phyloP scores from a whole-genome alignment of 257 asterid species.

The Avicennia marina region DNA sequence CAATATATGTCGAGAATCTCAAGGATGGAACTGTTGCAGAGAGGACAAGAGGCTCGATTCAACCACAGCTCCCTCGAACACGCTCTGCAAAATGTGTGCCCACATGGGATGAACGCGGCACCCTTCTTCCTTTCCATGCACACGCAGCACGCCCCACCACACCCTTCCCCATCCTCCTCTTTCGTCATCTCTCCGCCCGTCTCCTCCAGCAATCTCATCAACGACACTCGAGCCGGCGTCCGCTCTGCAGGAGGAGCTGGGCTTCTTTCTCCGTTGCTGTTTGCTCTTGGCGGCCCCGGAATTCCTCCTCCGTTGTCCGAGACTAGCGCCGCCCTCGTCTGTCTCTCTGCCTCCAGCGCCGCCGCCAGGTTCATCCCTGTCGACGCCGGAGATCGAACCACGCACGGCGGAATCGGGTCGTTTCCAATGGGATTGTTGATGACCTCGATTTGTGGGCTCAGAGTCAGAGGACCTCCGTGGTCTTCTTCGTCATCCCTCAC shows the following conservation, averaged over 20 bases:
- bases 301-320: constrained; percentile 7
- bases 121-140: constrained; percentile 88
- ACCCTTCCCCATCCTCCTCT: constrained; percentile 22
- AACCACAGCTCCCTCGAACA: constrained; percentile 84
- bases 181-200: constrained; percentile 41
- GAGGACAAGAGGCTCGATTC: constrained; percentile 90
- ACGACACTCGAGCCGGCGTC: constrained; percentile 56
- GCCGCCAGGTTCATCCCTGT: constrained; percentile 71
- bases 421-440: constrained; percentile 9
- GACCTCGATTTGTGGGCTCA: constrained; percentile 19
- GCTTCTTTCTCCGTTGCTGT: not conserved
- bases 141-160: constrained; percentile 77
- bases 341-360: constrained; percentile 80
- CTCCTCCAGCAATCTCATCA: constrained; percentile 78
- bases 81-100: constrained; percentile 89
- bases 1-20: constrained; percentile 77
- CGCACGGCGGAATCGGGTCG: constrained; percentile 32
- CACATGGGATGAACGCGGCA: constrained; percentile 95
- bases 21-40: constrained; percentile 66
- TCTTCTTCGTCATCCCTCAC: constrained; percentile 29
- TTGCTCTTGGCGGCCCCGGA: constrained; percentile 20
- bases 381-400: constrained; percentile 25
- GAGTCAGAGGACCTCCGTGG: not conserved
- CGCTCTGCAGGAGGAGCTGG: constrained; percentile 13
- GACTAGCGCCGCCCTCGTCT: constrained; percentile 50